These are phyloP conservation scores for Cyclostephanos invisitatus DNA, from an alignment of 108 stramenopile species.

Conservation along the genomic window DNA sequence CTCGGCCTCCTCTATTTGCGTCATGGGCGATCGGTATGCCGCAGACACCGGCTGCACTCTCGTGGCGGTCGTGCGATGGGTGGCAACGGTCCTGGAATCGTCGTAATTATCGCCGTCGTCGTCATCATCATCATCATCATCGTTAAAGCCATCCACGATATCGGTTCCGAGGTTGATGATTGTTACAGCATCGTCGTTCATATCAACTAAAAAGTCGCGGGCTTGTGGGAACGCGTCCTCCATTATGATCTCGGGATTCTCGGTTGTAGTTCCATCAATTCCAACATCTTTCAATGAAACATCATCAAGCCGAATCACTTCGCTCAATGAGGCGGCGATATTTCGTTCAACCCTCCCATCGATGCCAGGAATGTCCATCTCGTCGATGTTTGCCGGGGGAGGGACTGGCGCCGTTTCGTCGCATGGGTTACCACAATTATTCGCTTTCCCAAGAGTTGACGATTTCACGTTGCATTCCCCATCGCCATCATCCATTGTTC, in stretches of 20 bases:
- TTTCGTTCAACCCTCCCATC: background rate
- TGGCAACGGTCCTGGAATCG: conserved; percentile 23
- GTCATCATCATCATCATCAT: conserved; percentile 15
- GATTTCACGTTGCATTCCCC: background rate
- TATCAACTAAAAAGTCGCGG: conserved; percentile 25
- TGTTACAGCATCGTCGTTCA: conserved; percentile 16
- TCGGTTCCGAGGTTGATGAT: conserved; percentile 22
- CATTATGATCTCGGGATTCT: background rate
- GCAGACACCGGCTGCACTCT: conserved; percentile 21
- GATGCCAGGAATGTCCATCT: background rate
- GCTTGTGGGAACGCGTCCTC: conserved; percentile 23
- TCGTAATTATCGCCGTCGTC: conserved; percentile 10
- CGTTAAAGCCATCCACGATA: conserved; percentile 39
- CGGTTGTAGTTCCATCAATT: background rate
- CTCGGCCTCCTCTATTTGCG: background rate
- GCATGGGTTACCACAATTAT: background rate
- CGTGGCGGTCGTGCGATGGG: conserved; percentile 25
- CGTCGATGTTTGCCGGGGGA: background rate
- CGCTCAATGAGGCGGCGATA: background rate
- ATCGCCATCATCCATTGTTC: background rate
- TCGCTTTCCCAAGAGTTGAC: background rate
- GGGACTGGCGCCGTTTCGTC: background rate
- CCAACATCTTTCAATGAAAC: background rate
- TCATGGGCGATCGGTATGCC: conserved; percentile 18
- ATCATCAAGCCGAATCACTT: background rate